Evolutionary conservation across 371 early-diverging fungal genomes (phyloP).

Genomic region (Mycotypha africana): DNA sequence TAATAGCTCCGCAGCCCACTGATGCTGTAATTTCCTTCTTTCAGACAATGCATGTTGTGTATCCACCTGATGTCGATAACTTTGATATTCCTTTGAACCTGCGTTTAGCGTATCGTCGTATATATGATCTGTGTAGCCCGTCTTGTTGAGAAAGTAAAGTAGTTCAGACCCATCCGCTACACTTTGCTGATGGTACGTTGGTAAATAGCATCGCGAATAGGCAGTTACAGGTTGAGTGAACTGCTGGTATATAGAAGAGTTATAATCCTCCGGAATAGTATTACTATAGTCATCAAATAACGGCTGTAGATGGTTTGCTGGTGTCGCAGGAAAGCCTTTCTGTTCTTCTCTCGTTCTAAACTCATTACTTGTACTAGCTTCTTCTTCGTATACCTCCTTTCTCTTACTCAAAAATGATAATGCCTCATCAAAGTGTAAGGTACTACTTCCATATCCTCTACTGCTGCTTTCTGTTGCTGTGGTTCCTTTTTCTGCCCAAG

Average conservation of each 20-base stretch:
- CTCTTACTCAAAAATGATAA: constrained; percentile 8
- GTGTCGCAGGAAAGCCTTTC: not conserved
- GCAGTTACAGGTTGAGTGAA: not conserved
- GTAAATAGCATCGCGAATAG: not conserved
- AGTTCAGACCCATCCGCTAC: constrained; percentile 27
- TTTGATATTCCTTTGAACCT: constrained; percentile 16
- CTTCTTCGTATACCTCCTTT: too few relatives aligned
- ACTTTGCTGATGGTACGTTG: not conserved
- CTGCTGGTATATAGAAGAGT: too few relatives aligned
- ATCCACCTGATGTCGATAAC: constrained; percentile 31
- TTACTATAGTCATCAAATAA: not conserved
- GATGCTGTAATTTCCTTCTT: constrained; percentile 6
- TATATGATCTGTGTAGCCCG: constrained; percentile 25
- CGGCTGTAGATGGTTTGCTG: not conserved
- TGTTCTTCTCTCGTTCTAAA: not conserved
- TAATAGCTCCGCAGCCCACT: constrained; percentile 12
- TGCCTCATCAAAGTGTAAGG: constrained; percentile 11
- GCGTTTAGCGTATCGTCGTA: constrained; percentile 27
- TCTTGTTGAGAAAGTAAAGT: constrained; percentile 19
- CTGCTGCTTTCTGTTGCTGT: too few relatives aligned
- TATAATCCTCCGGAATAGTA: too few relatives aligned
- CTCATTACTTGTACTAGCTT: too few relatives aligned
- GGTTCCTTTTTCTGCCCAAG: constrained; percentile 14
- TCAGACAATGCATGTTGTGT: constrained; percentile 29
- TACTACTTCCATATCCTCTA: not conserved